Conservation (phyloP, 2,329 filamentous ascomycete species). For the Arthrinium phaeospermum region DNA sequence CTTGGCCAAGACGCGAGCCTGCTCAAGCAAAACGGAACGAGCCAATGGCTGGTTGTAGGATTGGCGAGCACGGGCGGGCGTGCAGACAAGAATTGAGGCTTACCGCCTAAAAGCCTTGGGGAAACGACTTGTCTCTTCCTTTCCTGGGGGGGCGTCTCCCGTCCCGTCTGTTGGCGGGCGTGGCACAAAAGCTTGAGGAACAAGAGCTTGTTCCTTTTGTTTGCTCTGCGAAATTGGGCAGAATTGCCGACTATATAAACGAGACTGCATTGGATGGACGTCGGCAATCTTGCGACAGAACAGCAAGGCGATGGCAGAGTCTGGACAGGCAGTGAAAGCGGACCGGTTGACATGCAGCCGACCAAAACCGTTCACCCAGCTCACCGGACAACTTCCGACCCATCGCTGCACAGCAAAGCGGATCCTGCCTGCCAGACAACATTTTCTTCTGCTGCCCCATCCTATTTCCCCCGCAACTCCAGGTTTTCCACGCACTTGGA, state of each 20-base stretch:
- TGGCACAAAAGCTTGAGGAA: neutral
- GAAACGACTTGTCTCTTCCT: neutral
- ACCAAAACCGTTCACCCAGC: neutral
- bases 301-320: neutral
- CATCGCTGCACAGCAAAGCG: neutral
- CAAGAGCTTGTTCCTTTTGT: neutral
- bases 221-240: neutral
- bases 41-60: neutral
- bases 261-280: neutral
- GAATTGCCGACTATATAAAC: neutral
- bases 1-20: conserved; percentile 1
- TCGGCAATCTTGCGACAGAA: neutral
- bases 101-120: conserved; percentile 8
- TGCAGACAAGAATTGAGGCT: conserved; percentile 13
- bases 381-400: conserved; percentile 1
- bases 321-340: neutral
- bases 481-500: neutral
- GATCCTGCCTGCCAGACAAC: too few relatives aligned
- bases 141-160: neutral
- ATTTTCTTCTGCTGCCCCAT: neutral
- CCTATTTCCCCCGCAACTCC: neutral
- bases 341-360: neutral
- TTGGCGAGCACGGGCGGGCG: neutral
- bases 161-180: conserved; percentile 4
- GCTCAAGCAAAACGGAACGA: neutral